Evolutionary conservation across 1,284 basidiomycete genomes (phyloP), one percentile per base, ranked within the genome.

Genomic region (Lignosus rhinocerotis): DNA sequence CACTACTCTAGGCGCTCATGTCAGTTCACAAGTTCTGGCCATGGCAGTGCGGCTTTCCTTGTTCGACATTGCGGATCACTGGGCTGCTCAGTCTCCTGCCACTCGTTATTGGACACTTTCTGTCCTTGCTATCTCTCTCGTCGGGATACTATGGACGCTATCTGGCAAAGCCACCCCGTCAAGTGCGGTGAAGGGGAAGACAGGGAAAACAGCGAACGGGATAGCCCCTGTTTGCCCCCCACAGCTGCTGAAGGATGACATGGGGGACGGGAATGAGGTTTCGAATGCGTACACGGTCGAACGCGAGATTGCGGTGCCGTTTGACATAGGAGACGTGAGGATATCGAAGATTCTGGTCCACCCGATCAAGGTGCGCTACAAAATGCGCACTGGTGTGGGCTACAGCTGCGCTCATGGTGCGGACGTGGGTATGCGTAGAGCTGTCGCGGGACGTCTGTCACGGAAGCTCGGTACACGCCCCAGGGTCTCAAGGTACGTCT

Each of bases 281-380:
- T 48, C 44, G 43, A 62, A 62, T 14, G 59, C 45, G 19, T 57
- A 59, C 16, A 33, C 53, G 10, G 34, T 56, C 0, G 61, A 63
- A 34, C 57, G 52, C 46, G 59, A 61, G 46, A 31, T 61, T 2
- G 46, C 49, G 0, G 60, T 63, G 14, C 66, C 67, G 12, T 67
- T 67, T 49, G 57, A 58, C 7, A 57, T 67, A 14, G 73, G 71
- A 10, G 72, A 79, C 56, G 73, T 84, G 11, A 71, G 69, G n/a
- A 81, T 89, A 12, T 78, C 83, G 0, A 85, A 83, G 70, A 77
- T 89, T 19, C 67, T 88, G 38, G 69, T 90, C 1, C 86, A 89
- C 66, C 88, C 87, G 30, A 86, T 90, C 73, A 90, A 90, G 74
- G 82, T 81, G 61, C 19, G 67, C 54, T 6, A 25, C 10, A 2